phyloP scores from a whole-genome alignment of 208 protist genomes.

The Crithidia acanthocephali region DNA sequence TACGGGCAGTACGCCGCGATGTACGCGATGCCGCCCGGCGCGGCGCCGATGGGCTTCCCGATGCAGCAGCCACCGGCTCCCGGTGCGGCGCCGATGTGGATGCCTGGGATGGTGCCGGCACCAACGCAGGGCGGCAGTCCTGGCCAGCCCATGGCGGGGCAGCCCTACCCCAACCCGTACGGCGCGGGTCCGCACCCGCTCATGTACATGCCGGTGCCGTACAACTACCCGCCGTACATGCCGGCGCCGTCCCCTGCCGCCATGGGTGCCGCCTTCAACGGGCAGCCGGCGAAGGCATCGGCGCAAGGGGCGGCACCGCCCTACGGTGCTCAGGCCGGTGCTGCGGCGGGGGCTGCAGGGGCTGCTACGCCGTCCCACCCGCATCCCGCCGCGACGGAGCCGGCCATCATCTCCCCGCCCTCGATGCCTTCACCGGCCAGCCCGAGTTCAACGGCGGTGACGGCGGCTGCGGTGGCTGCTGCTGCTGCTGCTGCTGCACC shows the following conservation, averaged over 20 bases:
- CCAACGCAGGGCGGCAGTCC: slow-evolving; percentile 9
- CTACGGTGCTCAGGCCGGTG: slow-evolving; percentile 11
- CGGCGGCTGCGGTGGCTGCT: neutral
- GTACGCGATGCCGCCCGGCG: slow-evolving; percentile 21
- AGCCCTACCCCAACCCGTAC: slow-evolving; percentile 26
- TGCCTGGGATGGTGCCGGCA: slow-evolving; percentile 29
- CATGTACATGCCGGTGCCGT: slow-evolving; percentile 44
- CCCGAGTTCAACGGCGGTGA: neutral
- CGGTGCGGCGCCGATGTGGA: slow-evolving; percentile 30
- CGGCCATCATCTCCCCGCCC: slow-evolving; percentile 9
- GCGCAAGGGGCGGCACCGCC: slow-evolving; percentile 21
- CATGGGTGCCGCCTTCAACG: slow-evolving; percentile 8
- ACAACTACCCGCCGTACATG: slow-evolving; percentile 42
- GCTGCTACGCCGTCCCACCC: neutral
- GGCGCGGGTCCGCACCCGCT: slow-evolving; percentile 22
- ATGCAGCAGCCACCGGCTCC: slow-evolving; percentile 8
- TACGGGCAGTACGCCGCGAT: slow-evolving; percentile 36
- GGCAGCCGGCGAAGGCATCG: slow-evolving; percentile 21
- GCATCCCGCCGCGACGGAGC: slow-evolving; percentile 9
- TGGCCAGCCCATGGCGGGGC: slow-evolving; percentile 8
- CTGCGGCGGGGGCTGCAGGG: neutral
- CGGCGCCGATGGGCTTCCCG: slow-evolving; percentile 25
- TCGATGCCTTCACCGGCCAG: slow-evolving; percentile 22
- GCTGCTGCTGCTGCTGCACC: slow-evolving; percentile 1
- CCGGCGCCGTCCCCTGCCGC: slow-evolving; percentile 21